Evolutionary conservation across 2,329 filamentous ascomycete genomes (phyloP).

Genomic region (Nemania serpens): DNA sequence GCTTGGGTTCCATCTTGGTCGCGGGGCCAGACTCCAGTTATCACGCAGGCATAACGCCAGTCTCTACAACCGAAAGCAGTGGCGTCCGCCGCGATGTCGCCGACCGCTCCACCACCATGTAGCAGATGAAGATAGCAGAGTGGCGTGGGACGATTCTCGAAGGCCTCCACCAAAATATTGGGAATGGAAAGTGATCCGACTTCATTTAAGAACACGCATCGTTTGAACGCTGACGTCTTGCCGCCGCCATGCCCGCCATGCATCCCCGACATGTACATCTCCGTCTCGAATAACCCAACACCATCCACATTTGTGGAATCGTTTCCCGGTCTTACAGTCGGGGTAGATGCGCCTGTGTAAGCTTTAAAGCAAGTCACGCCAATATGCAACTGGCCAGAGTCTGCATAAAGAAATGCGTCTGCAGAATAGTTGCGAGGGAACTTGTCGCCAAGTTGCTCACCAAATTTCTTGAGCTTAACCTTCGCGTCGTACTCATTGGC

Average conservation of each 20-base stretch:
- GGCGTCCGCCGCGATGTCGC: constrained; percentile 48
- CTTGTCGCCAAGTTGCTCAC: constrained; percentile 44
- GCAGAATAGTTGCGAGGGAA: constrained; percentile 52
- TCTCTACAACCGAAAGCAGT: constrained; percentile 67
- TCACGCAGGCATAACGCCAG: constrained; percentile 67
- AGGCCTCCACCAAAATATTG: constrained; percentile 48
- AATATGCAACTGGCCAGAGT: constrained; percentile 51
- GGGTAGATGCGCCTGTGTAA: constrained; percentile 32
- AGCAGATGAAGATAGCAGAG: constrained; percentile 66
- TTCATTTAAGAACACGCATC: constrained; percentile 62
- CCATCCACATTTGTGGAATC: constrained; percentile 48
- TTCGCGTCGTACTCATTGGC: constrained; percentile 40
- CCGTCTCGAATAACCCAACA: constrained; percentile 59
- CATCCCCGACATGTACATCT: constrained; percentile 65
- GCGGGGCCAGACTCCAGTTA: constrained; percentile 66
- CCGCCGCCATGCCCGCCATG: constrained; percentile 61
- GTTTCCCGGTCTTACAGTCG: constrained; percentile 42
- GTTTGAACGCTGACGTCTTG: constrained; percentile 68
- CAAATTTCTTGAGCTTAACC: constrained; percentile 47
- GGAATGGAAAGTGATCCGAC: constrained; percentile 46
- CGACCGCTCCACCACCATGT: constrained; percentile 61
- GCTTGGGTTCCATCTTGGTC: constrained; percentile 52
- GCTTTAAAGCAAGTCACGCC: constrained; percentile 56
- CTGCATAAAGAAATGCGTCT: constrained; percentile 61
- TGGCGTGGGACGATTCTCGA: constrained; percentile 54